Evolutionary conservation across 345 rosid genomes (phyloP).

Genomic region (Reutealis trisperma): DNA sequence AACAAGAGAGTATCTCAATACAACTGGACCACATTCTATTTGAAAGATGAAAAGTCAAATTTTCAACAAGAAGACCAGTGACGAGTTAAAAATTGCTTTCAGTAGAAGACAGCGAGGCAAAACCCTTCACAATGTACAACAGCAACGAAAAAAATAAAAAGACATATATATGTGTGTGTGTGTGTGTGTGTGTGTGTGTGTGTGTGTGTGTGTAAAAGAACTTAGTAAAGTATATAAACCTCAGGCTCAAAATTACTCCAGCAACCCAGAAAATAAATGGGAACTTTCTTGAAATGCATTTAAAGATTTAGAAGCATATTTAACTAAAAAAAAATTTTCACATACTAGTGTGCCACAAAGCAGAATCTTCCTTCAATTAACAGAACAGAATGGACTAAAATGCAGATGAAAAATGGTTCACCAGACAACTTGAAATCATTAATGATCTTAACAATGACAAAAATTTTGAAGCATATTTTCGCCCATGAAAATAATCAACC

Average conservation of each 20-base stretch:
- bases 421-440: background rate
- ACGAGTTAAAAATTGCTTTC: background rate
- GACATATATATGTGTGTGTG: background rate
- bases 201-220: too few relatives aligned
- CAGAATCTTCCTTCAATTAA: background rate
- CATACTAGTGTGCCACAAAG: background rate
- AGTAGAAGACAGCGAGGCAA: background rate
- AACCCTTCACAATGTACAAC: too few relatives aligned
- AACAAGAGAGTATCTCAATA: background rate
- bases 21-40: background rate
- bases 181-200: too few relatives aligned
- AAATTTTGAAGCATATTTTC: background rate
- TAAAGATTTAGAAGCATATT: background rate
- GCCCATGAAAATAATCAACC: background rate
- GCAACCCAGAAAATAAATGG: background rate
- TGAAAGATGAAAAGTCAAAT: background rate
- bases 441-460: background rate
- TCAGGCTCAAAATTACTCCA: background rate
- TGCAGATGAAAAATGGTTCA: background rate
- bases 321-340: background rate
- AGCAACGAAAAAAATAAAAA: background rate
- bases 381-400: background rate
- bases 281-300: too few relatives aligned
- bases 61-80: too few relatives aligned
- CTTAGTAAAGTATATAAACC: background rate